Evolutionary conservation across 106 monocot genomes (phyloP).

Genomic region (Hemerocallis citrina): DNA sequence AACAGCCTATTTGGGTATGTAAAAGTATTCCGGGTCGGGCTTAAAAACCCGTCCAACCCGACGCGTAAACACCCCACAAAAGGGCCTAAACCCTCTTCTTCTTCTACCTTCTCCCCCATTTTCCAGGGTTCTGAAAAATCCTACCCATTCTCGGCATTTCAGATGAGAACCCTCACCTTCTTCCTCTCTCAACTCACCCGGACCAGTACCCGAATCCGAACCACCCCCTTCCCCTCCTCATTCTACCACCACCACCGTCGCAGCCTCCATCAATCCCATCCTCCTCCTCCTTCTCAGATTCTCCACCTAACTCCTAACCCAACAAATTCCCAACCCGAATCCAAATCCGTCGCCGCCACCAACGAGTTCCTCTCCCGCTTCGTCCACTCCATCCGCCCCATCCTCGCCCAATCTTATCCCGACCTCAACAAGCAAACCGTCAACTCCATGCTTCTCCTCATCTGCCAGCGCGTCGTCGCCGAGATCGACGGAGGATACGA

Average conservation of each 20-base stretch:
- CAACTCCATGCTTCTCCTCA: constrained; percentile 70
- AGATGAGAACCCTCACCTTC: constrained; percentile 35
- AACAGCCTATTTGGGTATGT: no score
- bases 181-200: neutral
- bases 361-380: constrained; percentile 93
- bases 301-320: constrained; percentile 12
- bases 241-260: constrained; percentile 15
- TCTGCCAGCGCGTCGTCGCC: constrained; percentile 58
- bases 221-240: constrained; percentile 6
- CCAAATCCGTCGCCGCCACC: constrained; percentile 32
- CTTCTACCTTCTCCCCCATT: neutral
- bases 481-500: constrained; percentile 21
- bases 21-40: no score
- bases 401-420: constrained; percentile 57
- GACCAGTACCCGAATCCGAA: neutral
- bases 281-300: constrained; percentile 7
- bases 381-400: constrained; percentile 43
- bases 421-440: constrained; percentile 22
- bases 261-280: neutral
- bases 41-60: no score
- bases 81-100: no score
- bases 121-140: neutral
- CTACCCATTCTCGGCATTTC: neutral
- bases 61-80: no score
- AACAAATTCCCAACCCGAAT: neutral